Evolutionary conservation across 108 stramenopile genomes (phyloP), one percentile per base, ranked within the genome.

Genomic region (Licmophora abbreviata): DNA sequence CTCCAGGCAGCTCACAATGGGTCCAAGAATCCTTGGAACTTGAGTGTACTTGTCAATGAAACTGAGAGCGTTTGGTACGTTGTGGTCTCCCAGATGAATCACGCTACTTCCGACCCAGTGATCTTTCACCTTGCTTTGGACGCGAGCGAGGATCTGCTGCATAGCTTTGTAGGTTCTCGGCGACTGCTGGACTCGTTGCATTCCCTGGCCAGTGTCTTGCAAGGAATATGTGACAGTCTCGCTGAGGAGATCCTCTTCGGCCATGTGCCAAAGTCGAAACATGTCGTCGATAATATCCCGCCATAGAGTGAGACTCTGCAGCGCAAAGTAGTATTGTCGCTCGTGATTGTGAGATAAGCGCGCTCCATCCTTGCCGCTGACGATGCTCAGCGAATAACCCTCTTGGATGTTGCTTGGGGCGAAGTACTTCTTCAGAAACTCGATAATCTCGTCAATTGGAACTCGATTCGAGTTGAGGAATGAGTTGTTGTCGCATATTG

Each of bases 41-140:
- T 91, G 89, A 9, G 83, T 77, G 52, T 91, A 91, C 56, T 91
- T 91, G 66, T 91, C 89, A 60, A 91, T 85, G 48, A 87, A 91
- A 29, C 69, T 74, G 22, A 91, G 61, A 15, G 85, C 82, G 48
- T 86, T 87, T 1, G 89, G 89, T 11, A 91, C 89, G 56, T 91
- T 91, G 69, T 80, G 82, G 56, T 91, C 89, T 21, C 89, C 89
- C 32, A 91, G 56, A 51, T 91, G 89, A 22, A 91, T 79, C 10
- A 91, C 80, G 54, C 63, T 76, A 36, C 53, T 58, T 17, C 89
- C 89, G n/a, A 84, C 56, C 83, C 83, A 84, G n/a, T 68, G 60
- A 26, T 52, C 48, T 26, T 43, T 27, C 5, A 76, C 67, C 17
- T 63, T 61, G 15, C 32, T 20, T 57, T 77, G 72, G 10, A 78